Percentiles rank a stretch among this genome's conserved stretches.
These are phyloP conservation scores for Tricholoma sp. DNA, from an alignment of 768 basidiomycete species.

Conservation along the genomic window DNA sequence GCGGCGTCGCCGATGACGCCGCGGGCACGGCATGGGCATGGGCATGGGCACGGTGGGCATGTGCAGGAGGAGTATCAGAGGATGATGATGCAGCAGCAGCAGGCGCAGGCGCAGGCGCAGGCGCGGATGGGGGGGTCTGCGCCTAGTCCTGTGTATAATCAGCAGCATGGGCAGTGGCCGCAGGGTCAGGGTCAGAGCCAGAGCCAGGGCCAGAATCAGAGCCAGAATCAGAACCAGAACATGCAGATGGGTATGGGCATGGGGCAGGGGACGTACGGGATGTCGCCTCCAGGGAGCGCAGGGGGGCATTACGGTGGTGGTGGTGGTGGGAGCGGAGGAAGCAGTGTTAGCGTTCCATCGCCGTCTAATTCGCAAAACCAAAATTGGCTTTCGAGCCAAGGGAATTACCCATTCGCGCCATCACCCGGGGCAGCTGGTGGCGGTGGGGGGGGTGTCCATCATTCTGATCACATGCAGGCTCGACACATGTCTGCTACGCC, in stretches of 20 bases:
- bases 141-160: conserved; percentile 31
- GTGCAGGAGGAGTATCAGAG: conserved; percentile 58
- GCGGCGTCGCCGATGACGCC: conserved; percentile 48
- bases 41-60: too few species aligned
- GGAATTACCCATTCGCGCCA: conserved; percentile 34
- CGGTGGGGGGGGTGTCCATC: conserved; percentile 14
- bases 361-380: conserved; percentile 24
- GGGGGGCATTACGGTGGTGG: conserved; percentile 23
- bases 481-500: conserved; percentile 52
- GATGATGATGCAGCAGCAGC: conserved; percentile 37
- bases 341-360: conserved; percentile 23
- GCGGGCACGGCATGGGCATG: conserved; percentile 38
- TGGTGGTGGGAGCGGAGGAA: conserved; percentile 14
- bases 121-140: conserved; percentile 28
- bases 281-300: conserved; percentile 38
- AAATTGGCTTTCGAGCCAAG: conserved; percentile 22
- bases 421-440: conserved; percentile 23
- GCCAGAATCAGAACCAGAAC: conserved; percentile 20
- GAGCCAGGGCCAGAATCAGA: conserved; percentile 22
- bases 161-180: conserved; percentile 16
- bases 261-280: conserved; percentile 23
- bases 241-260: conserved; percentile 21
- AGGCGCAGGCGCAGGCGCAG: conserved; percentile 29
- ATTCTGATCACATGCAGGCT: conserved; percentile 29
- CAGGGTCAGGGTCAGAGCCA: conserved; percentile 23